Evolutionary conservation across 208 protist genomes (phyloP), one percentile per base, ranked within the genome.

Genomic region (Acanthamoeba castellanii): DNA sequence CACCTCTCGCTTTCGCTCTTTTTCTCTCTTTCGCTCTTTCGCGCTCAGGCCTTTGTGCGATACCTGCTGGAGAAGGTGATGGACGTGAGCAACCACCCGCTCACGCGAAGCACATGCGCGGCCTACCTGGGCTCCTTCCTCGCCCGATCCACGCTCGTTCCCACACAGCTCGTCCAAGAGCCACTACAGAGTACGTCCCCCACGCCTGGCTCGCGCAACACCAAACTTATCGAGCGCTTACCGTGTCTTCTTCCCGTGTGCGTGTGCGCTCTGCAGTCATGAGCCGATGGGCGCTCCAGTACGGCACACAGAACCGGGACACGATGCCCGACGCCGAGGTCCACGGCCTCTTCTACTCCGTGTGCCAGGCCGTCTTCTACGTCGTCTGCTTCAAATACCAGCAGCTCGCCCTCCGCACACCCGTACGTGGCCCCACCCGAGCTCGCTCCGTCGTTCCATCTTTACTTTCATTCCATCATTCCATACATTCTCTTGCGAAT

Each of bases 321-420:
- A 87, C 30, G 25, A 94, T 30, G 55, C 95, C 95, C 18, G 95
- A 96, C 72, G 93, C 96, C 66, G 74, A 94, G n/a, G n/a, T 92
- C 18, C 96, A 96, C 64, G 78, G 78, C 27, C 20, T 96, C 18
- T 96, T 96, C 55, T 96, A 96, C 42, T 52, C 92, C 2, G 93
- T 96, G 45, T 95, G 91, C 37, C 96, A 96, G 92, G 90, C 96
- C 0, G 8, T 96, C 32, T 96, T 96, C 32, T 96, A 96, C 95
- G 90, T 96, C 61, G 72, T 96, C 59, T 96, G 96, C 66, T 96
- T 96, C 95, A 95, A 95, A 50, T 95, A 94, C 45, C 68, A 57
- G 27, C 66, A 34, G 27, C 55, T 94, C 32, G 8, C 55, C 16
- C 50, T 84, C 25, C 42, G 32, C 18, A 55, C 85, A 42, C 76